Percentiles rank a stretch among this genome's conserved stretches.
Evolutionary conservation across 2,329 filamentous ascomycete genomes (phyloP).

Genomic region (Botrytis medusae): DNA sequence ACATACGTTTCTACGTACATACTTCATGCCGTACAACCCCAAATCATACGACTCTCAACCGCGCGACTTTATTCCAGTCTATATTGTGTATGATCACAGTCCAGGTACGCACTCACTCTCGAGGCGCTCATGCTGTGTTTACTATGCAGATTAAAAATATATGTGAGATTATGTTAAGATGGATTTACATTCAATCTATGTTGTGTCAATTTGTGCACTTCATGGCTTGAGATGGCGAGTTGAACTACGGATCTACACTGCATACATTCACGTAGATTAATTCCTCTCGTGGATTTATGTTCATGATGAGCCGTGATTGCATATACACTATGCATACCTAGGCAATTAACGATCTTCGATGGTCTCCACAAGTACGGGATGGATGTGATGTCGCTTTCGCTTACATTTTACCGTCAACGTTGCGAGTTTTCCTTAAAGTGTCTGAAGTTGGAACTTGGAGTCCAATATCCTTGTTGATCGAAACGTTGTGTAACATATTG

Average conservation of each 20-base stretch:
- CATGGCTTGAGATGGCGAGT: neutral
- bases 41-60: conserved; percentile 8
- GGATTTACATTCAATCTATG: neutral
- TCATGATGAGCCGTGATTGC: conserved; percentile 1
- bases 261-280: neutral
- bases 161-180: conserved; percentile 2
- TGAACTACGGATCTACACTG: neutral
- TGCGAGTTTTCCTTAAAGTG: neutral
- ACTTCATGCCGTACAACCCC: neutral
- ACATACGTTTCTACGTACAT: neutral
- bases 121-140: neutral
- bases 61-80: neutral
- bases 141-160: neutral
- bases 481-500: neutral
- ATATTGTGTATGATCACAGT: neutral
- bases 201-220: neutral
- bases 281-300: neutral
- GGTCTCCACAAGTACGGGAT: neutral
- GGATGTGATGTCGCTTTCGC: neutral
- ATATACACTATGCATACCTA: neutral
- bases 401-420: neutral
- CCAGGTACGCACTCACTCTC: neutral
- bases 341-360: neutral
- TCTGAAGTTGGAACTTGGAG: neutral
- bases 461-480: neutral